Conservation (phyloP, 352 stramenopile genomes). For the Pythium phragmiticola region DNA sequence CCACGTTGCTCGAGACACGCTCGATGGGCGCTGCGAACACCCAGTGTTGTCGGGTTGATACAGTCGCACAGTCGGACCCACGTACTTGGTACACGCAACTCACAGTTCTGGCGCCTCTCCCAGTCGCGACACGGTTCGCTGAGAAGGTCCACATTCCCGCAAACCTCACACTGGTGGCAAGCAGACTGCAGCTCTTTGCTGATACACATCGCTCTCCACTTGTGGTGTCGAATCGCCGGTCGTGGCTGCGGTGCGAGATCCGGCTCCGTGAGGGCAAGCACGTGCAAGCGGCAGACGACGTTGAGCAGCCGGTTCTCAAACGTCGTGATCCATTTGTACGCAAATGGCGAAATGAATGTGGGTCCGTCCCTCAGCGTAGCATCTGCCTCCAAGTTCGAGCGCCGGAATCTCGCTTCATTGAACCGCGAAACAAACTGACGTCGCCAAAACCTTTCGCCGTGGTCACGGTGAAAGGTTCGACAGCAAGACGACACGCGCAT, state of each 20-base stretch:
- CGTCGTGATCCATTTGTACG: constrained; percentile 17
- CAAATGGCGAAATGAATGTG: constrained; percentile 14
- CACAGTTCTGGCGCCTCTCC: constrained; percentile 35
- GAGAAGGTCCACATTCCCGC: constrained; percentile 33
- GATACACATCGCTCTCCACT: constrained; percentile 28
- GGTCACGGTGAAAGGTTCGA: constrained; percentile 15
- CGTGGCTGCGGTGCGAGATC: constrained; percentile 1
- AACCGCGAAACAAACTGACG: constrained; percentile 29
- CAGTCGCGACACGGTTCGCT: constrained; percentile 25
- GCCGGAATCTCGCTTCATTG: neutral
- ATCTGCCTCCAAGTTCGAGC: neutral
- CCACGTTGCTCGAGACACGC: constrained; percentile 30
- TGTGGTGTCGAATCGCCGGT: constrained; percentile 25
- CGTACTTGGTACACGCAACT: constrained; percentile 31
- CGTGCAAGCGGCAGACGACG: constrained; percentile 18
- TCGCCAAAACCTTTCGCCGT: constrained; percentile 36
- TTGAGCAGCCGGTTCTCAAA: constrained; percentile 24
- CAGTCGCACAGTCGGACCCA: constrained; percentile 50
- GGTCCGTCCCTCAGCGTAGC: neutral
- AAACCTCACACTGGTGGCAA: constrained; percentile 43
- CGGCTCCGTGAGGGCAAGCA: neutral
- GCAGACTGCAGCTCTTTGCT: constrained; percentile 24
- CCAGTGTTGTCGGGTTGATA: constrained; percentile 30
- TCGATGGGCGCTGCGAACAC: constrained; percentile 31
- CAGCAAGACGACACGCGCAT: constrained; percentile 31